A percentile compares a stretch with the other conserved stretches of the same genome.
These are phyloP conservation scores for Ramichloridium luteum DNA, from an alignment of 2,329 filamentous ascomycete genomes.

Conservation along the genomic window DNA sequence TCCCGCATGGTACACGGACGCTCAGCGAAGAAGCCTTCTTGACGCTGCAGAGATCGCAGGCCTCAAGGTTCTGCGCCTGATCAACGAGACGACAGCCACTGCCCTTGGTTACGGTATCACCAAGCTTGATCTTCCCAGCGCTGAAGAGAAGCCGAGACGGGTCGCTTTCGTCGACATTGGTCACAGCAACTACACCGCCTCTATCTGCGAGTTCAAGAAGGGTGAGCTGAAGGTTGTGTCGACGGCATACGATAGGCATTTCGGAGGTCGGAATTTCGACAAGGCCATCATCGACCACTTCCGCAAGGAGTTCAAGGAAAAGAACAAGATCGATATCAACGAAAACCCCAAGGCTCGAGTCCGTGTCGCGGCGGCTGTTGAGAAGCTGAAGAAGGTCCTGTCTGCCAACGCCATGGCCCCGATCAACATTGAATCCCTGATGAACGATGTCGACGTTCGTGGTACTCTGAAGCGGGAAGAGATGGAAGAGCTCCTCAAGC, in stretches of 20 bases:
- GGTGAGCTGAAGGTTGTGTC: conserved; percentile 90
- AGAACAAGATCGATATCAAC: conserved; percentile 89
- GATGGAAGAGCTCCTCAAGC: conserved; percentile 80
- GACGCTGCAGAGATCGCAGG: conserved; percentile 90
- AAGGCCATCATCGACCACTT: conserved; percentile 90
- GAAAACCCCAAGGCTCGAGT: conserved; percentile 80
- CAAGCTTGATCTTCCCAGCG: conserved; percentile 78
- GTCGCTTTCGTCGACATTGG: conserved; percentile 92
- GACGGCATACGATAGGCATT: conserved; percentile 87
- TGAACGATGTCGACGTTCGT: conserved; percentile 92
- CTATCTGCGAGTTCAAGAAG: conserved; percentile 93
- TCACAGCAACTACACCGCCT: conserved; percentile 89
- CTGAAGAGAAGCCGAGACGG: conserved; percentile 83
- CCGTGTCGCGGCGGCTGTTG: conserved; percentile 74
- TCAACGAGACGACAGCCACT: conserved; percentile 96
- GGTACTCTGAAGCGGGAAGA: conserved; percentile 87
- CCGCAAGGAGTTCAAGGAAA: conserved; percentile 89
- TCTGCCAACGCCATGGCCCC: conserved; percentile 89
- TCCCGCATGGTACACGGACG: conserved; percentile 92
- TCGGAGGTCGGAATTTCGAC: conserved; percentile 96
- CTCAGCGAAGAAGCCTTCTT: conserved; percentile 76
- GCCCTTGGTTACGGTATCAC: conserved; percentile 96
- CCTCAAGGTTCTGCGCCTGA: conserved; percentile 80
- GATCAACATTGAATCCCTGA: conserved; percentile 92
- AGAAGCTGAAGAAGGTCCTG: conserved; percentile 97